Evolutionary conservation across 2,329 filamentous ascomycete genomes (phyloP), one percentile per base, ranked within the genome.

Genomic region (Mycogone perniciosa): DNA sequence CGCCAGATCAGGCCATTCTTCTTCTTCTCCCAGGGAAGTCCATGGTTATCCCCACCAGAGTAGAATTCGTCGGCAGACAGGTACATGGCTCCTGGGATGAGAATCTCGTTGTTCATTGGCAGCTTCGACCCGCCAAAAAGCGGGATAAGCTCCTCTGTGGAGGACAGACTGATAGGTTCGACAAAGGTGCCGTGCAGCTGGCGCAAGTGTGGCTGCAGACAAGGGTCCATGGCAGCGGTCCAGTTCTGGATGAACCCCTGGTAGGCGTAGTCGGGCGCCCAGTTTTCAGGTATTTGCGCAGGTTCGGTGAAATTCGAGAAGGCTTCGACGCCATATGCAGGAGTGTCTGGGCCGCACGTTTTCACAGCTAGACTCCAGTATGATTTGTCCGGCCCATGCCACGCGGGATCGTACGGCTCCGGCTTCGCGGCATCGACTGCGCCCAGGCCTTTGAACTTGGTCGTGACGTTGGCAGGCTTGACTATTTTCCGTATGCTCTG

Each of bases 81-180:
- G 60, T 86, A 86, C 77, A 82, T 82, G 60, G 79, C 81, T 5
- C 80, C 80, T 1, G 81, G 81, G 55, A 84, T 81, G 31, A 84
- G 67, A 48, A 85, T 82, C 59, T 85, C 81, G 56, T 79, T 83
- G 61, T 84, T 84, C 56, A 80, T 72, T 33, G 75, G 77, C 40
- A 82, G 72, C 62, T 85, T 85, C 59, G 76, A 83, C 55, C 82
- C 81, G 45, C 79, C 73, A 57, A 85, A 84, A 20, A 85, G 68
- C 7, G 82, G 81, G 9, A 84, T 68, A 10, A 84, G 68, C 50
- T 79, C 75, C 41, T 74, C 71, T 4, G 76, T 79, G 7, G 75
- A 73, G 10, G 73, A 68, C 46, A 81, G 65, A 42, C 71, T 76
- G 40, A 76, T 71, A 40, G 77, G 73, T 48, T 78, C 73, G 59